These are phyloP conservation scores for Fomitopsis schrenkii DNA, from an alignment of 1,284 basidiomycete genomes.

Conservation along the genomic window DNA sequence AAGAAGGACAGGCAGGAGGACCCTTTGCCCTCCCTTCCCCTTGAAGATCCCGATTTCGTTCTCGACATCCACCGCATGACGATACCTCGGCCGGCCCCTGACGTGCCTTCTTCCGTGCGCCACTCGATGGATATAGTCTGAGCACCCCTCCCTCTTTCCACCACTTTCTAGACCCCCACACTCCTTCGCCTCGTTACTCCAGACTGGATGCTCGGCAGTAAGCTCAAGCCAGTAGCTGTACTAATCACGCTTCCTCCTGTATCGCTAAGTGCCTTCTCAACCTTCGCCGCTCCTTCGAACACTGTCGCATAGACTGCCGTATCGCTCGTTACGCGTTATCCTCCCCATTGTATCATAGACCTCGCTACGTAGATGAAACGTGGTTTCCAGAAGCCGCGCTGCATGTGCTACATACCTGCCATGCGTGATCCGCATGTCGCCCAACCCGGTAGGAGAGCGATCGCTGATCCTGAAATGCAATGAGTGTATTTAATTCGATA, in stretches of 20 bases:
- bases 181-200: neutral
- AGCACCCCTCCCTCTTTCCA: neutral
- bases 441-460: no score
- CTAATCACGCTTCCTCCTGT: neutral
- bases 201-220: neutral
- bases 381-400: neutral
- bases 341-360: neutral
- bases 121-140: constrained; percentile 24
- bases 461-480: neutral
- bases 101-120: constrained; percentile 20
- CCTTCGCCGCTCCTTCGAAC: neutral
- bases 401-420: neutral
- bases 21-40: constrained; percentile 4
- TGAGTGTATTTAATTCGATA: neutral
- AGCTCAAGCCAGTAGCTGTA: neutral
- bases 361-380: neutral
- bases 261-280: neutral
- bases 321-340: neutral
- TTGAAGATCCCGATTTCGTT: constrained; percentile 9
- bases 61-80: constrained; percentile 6
- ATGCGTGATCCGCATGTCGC: neutral
- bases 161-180: neutral
- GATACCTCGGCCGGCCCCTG: constrained; percentile 12
- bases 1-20: neutral
- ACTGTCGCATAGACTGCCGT: neutral